Base-by-base conservation (phyloP, 2,329 filamentous ascomycete genomes). In the Colletotrichum filicis region DNA sequence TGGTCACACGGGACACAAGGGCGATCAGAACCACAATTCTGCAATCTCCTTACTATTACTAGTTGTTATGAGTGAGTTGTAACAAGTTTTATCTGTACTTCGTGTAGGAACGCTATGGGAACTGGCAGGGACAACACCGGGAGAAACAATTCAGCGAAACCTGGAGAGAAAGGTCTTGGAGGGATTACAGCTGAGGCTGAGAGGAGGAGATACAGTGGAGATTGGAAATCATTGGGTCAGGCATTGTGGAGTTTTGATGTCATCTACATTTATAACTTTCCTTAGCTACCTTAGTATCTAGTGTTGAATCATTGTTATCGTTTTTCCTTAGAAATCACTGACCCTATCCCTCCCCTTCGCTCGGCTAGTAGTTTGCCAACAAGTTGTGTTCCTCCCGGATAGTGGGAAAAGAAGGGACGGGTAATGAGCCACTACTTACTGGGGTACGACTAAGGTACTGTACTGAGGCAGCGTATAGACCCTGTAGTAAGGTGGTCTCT, bases 21-120 rank as follows among this genome's bases (percentile, higher is more conserved):
- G 70, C 59, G 70, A 70, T 49, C 70, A 70, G 70, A 56, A 73
- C 70, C 70, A 73, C 70, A 73, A 61, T 57, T 57, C 66, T 73
- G 70, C 30, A 35, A 24, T 70, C 56, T 64, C 60, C 70, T 73
- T 73, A 42, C 59, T 65, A 49, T 22, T 35, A 30, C 58, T 63
- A 53, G 59, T 24, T 55, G 32, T 59, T 53, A 59, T 55, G 53
- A 66, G 63, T 66, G 52, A 46, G 63, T 49, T 52, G 11, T 42
- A 57, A 65, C 49, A 37, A 22, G 26, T 58, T 68, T 5, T 55
- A 24, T 32, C 37, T 53, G 26, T 16, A 35, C 11, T 53, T 19
- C 11, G 63, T 58, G 46, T 37, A 32, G 32, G 19, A 49, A 26
- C 28, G 28, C 16, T 26, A 62, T 49, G 49, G n/a, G 7, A n/a